Conservation (phyloP, 164 flowering plant species). For the Magnolia officinalis region DNA sequence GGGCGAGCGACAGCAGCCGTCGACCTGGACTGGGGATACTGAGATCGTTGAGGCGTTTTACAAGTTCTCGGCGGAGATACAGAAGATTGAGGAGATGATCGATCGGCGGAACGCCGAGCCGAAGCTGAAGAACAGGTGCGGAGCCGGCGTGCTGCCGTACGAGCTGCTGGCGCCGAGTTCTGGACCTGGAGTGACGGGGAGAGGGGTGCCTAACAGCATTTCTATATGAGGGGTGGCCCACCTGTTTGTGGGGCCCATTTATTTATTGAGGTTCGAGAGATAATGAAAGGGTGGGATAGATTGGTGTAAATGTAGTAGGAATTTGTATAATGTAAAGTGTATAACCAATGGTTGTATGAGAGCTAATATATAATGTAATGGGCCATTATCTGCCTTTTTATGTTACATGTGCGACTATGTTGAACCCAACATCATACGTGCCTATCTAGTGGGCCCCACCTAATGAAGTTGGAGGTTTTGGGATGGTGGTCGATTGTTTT, state of each 20-base stretch:
- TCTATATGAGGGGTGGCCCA: conserved; percentile 35
- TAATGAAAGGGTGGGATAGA: too few relatives aligned
- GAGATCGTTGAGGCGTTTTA: conserved; percentile 67
- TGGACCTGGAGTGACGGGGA: conserved; percentile 79
- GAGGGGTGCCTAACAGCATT: conserved; percentile 89
- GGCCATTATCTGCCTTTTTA: too few relatives aligned
- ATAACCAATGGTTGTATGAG: too few relatives aligned
- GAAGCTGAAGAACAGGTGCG: conserved; percentile 61
- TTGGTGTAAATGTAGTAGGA: too few relatives aligned
- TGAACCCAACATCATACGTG: too few relatives aligned
- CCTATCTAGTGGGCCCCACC: too few relatives aligned
- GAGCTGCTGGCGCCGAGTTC: conserved; percentile 88
- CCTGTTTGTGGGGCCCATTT: not conserved
- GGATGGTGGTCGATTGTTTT: too few relatives aligned
- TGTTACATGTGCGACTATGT: too few relatives aligned
- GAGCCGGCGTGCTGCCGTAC: conserved; percentile 90
- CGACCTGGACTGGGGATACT: conserved; percentile 71
- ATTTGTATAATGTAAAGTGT: too few relatives aligned
- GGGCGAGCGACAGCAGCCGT: conserved; percentile 72
- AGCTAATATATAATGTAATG: too few relatives aligned
- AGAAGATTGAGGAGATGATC: conserved; percentile 68
- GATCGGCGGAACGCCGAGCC: conserved; percentile 62
- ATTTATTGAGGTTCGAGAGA: too few relatives aligned
- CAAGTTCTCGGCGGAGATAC: conserved; percentile 67
- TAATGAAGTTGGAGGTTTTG: too few relatives aligned